These are phyloP conservation scores for Acer campestre DNA, from an alignment of 345 rosid genomes.

Conservation along the genomic window DNA sequence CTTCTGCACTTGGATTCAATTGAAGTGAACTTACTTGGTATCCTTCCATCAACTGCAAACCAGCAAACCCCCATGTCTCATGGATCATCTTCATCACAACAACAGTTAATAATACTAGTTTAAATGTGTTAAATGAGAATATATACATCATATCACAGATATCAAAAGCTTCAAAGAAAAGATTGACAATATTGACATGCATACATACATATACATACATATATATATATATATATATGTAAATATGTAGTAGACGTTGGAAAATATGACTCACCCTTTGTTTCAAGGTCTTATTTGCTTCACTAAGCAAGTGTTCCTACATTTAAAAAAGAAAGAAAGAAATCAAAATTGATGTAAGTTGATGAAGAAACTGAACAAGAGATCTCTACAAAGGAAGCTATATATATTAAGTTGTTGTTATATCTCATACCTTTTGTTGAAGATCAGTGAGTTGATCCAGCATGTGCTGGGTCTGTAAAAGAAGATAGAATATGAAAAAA, in stretches of 20 bases:
- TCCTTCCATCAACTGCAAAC: constrained; percentile 82
- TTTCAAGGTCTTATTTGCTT: constrained; percentile 76
- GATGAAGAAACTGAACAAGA: neutral
- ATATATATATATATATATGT: no score
- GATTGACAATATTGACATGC: neutral
- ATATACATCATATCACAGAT: neutral
- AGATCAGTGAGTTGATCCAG: constrained; percentile 94
- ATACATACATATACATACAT: no score
- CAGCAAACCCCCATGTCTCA: constrained; percentile 10
- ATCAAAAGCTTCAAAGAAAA: neutral
- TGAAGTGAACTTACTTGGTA: constrained; percentile 70
- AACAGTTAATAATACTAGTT: neutral
- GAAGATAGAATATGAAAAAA: neutral
- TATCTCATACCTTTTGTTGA: constrained; percentile 65
- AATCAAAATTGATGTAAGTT: neutral
- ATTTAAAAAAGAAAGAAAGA: constrained; percentile 7
- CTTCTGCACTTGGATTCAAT: constrained; percentile 67
- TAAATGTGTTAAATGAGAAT: neutral
- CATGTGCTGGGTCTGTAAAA: constrained; percentile 81
- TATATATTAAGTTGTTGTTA: neutral
- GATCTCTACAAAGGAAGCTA: neutral
- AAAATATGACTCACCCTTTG: constrained; percentile 63
- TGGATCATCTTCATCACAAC: neutral
- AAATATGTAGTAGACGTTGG: neutral
- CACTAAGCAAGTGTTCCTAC: constrained; percentile 77